Evolutionary conservation across 768 basidiomycete genomes (phyloP).

Genomic region (Pulveroboletus sp.): DNA sequence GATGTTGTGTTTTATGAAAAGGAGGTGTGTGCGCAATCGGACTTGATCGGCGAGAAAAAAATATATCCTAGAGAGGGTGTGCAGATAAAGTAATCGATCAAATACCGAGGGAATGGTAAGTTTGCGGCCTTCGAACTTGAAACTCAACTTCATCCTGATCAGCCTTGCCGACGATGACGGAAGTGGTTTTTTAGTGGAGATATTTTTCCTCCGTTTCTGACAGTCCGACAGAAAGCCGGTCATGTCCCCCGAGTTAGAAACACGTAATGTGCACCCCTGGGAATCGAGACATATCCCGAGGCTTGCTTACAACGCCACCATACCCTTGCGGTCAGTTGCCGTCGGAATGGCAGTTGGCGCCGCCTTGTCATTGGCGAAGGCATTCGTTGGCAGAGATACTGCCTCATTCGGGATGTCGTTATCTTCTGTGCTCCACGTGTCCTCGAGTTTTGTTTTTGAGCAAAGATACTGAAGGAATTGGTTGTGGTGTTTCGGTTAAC

Average conservation of each 20-base stretch:
- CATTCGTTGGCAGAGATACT: neutral
- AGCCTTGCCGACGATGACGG: conserved; percentile 31
- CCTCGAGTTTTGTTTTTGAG: conserved; percentile 2
- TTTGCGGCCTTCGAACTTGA: conserved; percentile 32
- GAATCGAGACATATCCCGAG: neutral
- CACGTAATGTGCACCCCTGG: conserved; percentile 24
- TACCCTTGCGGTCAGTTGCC: neutral
- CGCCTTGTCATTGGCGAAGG: neutral
- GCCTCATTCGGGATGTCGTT: conserved; percentile 14
- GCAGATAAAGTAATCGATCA: conserved; percentile 33
- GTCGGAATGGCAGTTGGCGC: neutral
- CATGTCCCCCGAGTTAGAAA: neutral
- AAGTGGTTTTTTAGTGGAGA: conserved; percentile 17
- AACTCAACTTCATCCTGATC: conserved; percentile 30
- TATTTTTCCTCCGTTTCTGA: conserved; percentile 27
- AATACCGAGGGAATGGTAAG: conserved; percentile 21
- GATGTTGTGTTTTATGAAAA: conserved; percentile 5
- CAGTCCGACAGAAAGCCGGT: conserved; percentile 14
- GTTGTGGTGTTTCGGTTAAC: conserved; percentile 18
- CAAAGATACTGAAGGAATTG: conserved; percentile 3
- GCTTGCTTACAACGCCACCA: conserved; percentile 5
- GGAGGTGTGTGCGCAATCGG: conserved; percentile 24
- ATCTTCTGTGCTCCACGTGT: conserved; percentile 15
- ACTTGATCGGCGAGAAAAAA: conserved; percentile 34
- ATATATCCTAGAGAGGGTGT: conserved; percentile 19